Evolutionary conservation across 2,329 filamentous ascomycete genomes (phyloP).

Genomic region (Scedosporium apiospermum): DNA sequence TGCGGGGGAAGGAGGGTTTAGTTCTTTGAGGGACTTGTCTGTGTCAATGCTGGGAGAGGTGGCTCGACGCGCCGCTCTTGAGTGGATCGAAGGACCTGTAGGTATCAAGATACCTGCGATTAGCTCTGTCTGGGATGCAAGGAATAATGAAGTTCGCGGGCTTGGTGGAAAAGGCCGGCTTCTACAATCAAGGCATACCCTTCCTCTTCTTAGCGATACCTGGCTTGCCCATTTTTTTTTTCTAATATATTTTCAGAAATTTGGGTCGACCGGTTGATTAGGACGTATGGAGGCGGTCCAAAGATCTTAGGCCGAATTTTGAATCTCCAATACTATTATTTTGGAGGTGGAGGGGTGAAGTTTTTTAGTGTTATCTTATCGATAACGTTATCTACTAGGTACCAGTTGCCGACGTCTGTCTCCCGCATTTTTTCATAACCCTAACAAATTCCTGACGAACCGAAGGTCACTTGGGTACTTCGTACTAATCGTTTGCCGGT

Average conservation of each 20-base stretch:
- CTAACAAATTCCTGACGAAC: no score
- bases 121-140: neutral
- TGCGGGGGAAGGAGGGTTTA: conserved; percentile 36
- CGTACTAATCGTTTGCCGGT: no score
- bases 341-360: neutral
- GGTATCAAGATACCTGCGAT: neutral
- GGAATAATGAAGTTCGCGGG: neutral
- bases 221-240: conserved; percentile 2
- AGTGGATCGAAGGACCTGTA: conserved; percentile 56
- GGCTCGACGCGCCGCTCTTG: conserved; percentile 64
- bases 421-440: no score
- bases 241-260: no score
- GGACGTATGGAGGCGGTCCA: no score
- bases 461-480: no score
- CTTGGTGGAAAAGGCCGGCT: neutral
- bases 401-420: no score
- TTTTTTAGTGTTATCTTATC: conserved; percentile 3
- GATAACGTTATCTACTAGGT: neutral
- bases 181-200: neutral
- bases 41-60: conserved; percentile 60
- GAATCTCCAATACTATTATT: neutral
- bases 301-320: neutral
- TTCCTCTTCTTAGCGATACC: neutral
- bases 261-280: no score
- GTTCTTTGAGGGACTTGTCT: conserved; percentile 60